Base-by-base conservation (phyloP, 2,329 filamentous ascomycete genomes). In the Beauveria varroae region DNA sequence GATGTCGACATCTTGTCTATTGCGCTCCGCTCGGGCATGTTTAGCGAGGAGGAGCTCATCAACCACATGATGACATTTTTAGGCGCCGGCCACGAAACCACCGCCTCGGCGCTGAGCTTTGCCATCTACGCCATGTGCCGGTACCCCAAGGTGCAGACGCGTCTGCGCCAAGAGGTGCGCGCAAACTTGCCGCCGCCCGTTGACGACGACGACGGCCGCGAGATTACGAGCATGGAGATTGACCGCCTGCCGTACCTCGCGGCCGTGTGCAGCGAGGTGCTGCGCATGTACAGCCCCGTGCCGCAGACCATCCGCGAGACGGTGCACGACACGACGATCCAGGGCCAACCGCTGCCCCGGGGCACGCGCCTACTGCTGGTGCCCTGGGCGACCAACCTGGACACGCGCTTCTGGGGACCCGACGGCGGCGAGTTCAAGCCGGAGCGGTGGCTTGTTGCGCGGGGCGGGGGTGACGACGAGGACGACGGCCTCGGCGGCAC, bases 241-340 rank as follows among this genome's bases (percentile, higher is more conserved):
- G 88, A 92, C 80, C 82, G 88, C 0, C 85, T 93, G 66, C 85
- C 87, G 3, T 93, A 91, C 71, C 82, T 92, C 34, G 84, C 88
- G 68, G 89, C 89, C 40, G 46, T 62, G 16, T 87, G 88, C 71
- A 88, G 83, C 68, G 92, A 96, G 73, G 81, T 88, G 14, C 81
- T 95, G 49, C 88, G 92, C 57, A 82, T 89, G 70, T 86, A 84
- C 73, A 78, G 87, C 1, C 47, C 88, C 0, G 86, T 91, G 0
- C 83, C 86, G 0, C 67, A 84, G 9, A 91, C 87, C 0, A 73
- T 87, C 61, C 86, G 89, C 60, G 74, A 82, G 57, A 80, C 88
- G 0, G 74, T 78, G 1, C 71, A 78, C 10, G 78, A 87, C 67
- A 84, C 85, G 0, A 78, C 75, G 0, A 79, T 91, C 18, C 75